Conservation (phyloP, 2,329 filamentous ascomycete genomes). For the Scleromitrula shiraiana region DNA sequence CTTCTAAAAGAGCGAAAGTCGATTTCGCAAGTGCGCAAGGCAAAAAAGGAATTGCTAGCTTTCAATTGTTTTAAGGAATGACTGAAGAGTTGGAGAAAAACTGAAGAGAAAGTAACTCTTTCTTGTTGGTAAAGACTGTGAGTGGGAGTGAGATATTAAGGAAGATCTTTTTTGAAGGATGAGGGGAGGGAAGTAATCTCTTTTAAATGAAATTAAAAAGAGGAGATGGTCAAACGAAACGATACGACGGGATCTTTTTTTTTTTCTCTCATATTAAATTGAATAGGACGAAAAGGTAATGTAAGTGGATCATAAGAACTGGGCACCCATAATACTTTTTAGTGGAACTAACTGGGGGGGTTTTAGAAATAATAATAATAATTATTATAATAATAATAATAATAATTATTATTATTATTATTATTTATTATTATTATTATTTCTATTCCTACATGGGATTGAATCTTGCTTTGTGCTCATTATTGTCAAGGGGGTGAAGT, state of each 20-base stretch:
- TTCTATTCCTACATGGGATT: too few species aligned
- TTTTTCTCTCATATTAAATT: too few species aligned
- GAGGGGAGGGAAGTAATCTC: background rate
- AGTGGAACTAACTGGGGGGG: too few species aligned
- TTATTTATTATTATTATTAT: too few species aligned
- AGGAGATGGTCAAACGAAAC: conserved; percentile 2
- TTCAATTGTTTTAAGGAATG: conserved; percentile 27
- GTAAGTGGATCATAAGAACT: too few species aligned
- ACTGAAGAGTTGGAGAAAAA: conserved; percentile 25
- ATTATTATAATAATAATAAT: too few species aligned
- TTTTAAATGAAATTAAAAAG: conserved; percentile 3
- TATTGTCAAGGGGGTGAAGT: too few species aligned
- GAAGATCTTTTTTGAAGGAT: background rate
- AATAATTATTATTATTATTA: too few species aligned
- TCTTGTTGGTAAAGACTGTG: conserved; percentile 11
- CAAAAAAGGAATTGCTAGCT: conserved; percentile 3
- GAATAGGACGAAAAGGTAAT: too few species aligned
- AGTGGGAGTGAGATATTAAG: conserved; percentile 11
- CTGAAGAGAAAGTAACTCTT: conserved; percentile 17
- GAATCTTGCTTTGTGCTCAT: too few species aligned
- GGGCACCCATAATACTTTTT: too few species aligned
- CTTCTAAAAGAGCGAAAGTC: conserved; percentile 27
- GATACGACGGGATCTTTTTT: background rate
- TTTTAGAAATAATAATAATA: too few species aligned
- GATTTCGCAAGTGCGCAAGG: conserved; percentile 27